Base-by-base conservation (phyloP, 1,284 basidiomycete genomes). In the Hemileia vastatrix region DNA sequence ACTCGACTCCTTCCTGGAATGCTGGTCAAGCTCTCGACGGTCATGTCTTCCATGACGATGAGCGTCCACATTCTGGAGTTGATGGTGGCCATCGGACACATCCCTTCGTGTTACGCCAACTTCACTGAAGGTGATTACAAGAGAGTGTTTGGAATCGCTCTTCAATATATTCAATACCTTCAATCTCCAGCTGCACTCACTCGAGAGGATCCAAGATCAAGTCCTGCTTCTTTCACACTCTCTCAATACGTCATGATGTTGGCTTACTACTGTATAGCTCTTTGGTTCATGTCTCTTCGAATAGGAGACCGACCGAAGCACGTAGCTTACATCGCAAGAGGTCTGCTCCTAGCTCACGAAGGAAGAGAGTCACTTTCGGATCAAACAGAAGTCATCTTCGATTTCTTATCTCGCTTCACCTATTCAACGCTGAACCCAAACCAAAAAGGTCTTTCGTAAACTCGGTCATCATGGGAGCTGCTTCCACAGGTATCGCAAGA, bases 191-290 rank as follows among this genome's bases (percentile, higher is more conserved):
- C 67, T 13, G 72, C 71, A 6, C 65, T 67, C 8, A 67, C 65
- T 5, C 69, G 69, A 33, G 72, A 74, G 47, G 71, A 72, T 58
- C 69, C 70, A 32, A n/a, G n/a, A n/a, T n/a, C n/a, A n/a, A n/a
- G n/a, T n/a, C n/a, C n/a, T n/a, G n/a, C 87, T 1, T 94, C 87
- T 1, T 94, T 88, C 83, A 90, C 93, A 2, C 82, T 97, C 50
- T 90, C 90, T 4, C 93, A 98, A 77, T 92, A 97, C 72, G 90
- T 98, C 11, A 87, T 94, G 60, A 84, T 91, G 71, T 82, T 97
- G 70, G 92, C 92, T 0, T 97, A 92, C 78, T 89, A 87, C 74
- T 85, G 88, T 66, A n/a, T n/a, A n/a, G n/a, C n/a, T n/a, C 68
- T 72, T 24, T 75, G 72, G 73, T 75, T 75, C 65, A 70, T 71